Evolutionary conservation across 129 eudicot species (phyloP).

Genomic region (Tagetes patula): DNA sequence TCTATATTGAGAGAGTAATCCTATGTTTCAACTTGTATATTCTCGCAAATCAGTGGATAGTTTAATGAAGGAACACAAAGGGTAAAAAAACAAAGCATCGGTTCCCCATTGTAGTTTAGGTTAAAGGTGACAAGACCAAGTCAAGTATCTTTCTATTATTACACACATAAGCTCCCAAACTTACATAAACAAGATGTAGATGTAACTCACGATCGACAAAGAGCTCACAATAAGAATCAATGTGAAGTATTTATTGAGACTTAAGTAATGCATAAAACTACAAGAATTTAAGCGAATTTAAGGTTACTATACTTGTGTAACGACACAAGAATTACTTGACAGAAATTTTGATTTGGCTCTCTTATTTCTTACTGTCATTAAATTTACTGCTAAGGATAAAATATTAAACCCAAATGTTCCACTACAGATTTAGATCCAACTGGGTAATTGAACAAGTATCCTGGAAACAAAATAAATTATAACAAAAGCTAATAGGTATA

Average conservation of each 20-base stretch:
- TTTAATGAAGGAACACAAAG: not conserved
- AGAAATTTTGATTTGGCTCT: not conserved
- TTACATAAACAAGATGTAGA: not conserved
- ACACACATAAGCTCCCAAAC: not conserved
- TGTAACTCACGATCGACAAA: not conserved
- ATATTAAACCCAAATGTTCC: not conserved
- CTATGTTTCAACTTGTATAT: not conserved
- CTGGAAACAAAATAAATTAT: conserved; percentile 3
- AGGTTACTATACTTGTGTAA: not conserved
- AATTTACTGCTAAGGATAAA: not conserved
- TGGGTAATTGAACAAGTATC: not conserved
- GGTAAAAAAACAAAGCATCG: not conserved
- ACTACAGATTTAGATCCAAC: not conserved
- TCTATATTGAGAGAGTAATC: not conserved
- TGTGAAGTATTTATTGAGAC: not conserved
- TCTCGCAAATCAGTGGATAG: conserved; percentile 2
- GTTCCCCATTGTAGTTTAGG: not conserved
- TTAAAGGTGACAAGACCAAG: not conserved
- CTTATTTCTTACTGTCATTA: not conserved
- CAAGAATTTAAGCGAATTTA: not conserved
- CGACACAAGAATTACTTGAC: not conserved
- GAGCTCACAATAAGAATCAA: not conserved
- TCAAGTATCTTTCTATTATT: not conserved
- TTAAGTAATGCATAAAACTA: not conserved
- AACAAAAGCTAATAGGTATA: conserved; percentile 7